Base-by-base conservation (phyloP, 148 eudicot species). In the Polygonum maritimum region DNA sequence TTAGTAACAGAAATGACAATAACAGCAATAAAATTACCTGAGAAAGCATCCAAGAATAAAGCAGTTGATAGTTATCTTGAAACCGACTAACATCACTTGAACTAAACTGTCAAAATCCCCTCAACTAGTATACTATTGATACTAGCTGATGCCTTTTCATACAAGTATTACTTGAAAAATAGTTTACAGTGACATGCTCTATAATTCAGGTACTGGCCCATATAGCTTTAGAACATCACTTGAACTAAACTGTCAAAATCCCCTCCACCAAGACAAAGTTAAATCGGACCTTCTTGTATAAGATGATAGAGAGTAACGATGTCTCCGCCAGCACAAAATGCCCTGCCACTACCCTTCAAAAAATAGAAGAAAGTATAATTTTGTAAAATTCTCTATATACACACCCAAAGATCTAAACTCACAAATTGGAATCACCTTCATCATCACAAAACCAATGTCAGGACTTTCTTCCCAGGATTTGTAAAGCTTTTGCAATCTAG, bases 251-350 rank as follows among this genome's bases (percentile, higher is more conserved):
- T n/a, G n/a, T n/a, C n/a, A 11, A 63, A 3, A 9, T 15, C 13
- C 11, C 35, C 13, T 65, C 41, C n/a, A 78, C 33, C 21, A 77
- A 18, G 21, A 14, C 38, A 74, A 26, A 41, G 63, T 31, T 2
- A 62, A 19, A 36, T 48, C 57, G 75, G 71, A 91, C 98, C 98
- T 91, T 85, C 52, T 57, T 79, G 85, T 44, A 89, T 76, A 39
- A 75, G 80, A 78, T 75, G 81, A 80, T 84, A 90, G 18, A 93
- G 78, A 38, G 87, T 14, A 63, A 91, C 88, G 65, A 93, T 85
- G 83, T 93, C 97, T 75, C 94, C 98, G 69, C 98, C 98, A 71
- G 98, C 94, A 81, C 90, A 86, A 87, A 87, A 93, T 57, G 98
- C 94, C 85, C 92, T 89, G 85, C 91, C 94, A 65, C 92, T 87